Evolutionary conservation across 1,139 yeast genomes (phyloP), one percentile per base, ranked within the genome.

Genomic region (Hyphopichia fennica): DNA sequence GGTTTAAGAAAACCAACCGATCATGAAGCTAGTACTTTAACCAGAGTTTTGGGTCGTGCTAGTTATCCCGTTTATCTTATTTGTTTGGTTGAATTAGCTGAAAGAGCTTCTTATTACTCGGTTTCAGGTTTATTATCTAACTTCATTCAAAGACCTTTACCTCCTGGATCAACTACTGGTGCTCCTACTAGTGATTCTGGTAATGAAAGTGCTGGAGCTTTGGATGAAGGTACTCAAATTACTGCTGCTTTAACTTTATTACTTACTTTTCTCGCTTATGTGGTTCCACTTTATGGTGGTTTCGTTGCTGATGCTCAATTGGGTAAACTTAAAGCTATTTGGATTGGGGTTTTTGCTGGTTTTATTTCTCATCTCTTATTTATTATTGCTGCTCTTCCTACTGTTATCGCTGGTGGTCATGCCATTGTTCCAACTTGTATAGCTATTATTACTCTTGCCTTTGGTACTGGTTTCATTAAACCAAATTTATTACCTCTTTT

Each of bases 401-500:
- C 50, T 2, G 64, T 72, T 25, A 64, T 73, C 40, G 49, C 58
- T n/a, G 50, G 53, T 40, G 72, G 67, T 17, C 59, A 50, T 52
- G 73, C 72, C 19, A 52, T 67, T 44, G 63, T 54, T 5, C 63
- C 74, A 20, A 66, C 74, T 16, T 46, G 62, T 30, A 41, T 71
- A 25, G 72, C 70, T n/a, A 61, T 72, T 35, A 37, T 69, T 14
- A 56, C 66, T 3, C 65, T 73, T 44, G 69, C 75, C 2, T n/a
- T 62, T 36, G 58, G 16, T 48, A 69, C 80, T 25, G 81, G 80
- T 37, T 72, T 74, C 47, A 76, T 75, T 45, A 75, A 76, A 46
- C 79, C 81, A 20, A 75, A 75, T 51, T 66, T 75, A 43, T 65
- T 76, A 50, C 81, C 81, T n/a, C 63, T 76, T 44, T 58, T 76